These are phyloP conservation scores for Exophiala dermatitidis DNA, from an alignment of 2,329 filamentous ascomycete genomes.

Conservation along the genomic window DNA sequence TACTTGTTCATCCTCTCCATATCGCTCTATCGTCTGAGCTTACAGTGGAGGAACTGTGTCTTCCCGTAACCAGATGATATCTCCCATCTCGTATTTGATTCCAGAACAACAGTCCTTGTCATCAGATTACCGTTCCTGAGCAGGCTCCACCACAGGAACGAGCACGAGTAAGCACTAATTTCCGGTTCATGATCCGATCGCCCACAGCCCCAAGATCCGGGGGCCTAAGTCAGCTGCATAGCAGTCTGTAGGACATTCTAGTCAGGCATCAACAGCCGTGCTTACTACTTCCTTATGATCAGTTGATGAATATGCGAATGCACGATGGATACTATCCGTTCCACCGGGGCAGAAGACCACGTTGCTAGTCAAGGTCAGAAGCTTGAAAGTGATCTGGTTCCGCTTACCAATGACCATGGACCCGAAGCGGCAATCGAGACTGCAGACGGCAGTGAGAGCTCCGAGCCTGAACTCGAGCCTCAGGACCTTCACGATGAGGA, in stretches of 20 bases:
- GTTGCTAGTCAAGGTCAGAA: conserved; percentile 10
- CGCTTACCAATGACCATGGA: conserved; percentile 4
- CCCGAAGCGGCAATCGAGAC: conserved; percentile 2
- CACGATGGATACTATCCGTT: conserved; percentile 15
- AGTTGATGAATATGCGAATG: conserved; percentile 10
- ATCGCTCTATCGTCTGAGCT: too few relatives aligned
- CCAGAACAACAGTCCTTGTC: too few relatives aligned
- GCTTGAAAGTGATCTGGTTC: neutral
- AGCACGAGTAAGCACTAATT: conserved; percentile 7
- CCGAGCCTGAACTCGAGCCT: conserved; percentile 4
- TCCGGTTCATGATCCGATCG: conserved; percentile 2
- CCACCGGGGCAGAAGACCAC: conserved; percentile 12
- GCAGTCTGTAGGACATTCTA: too few relatives aligned
- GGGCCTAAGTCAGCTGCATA: neutral
- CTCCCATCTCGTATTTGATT: too few relatives aligned
- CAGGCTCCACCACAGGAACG: neutral
- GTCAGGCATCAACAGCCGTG: too few relatives aligned
- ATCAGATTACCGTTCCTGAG: neutral
- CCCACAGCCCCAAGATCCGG: conserved; percentile 1
- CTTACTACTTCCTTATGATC: neutral
- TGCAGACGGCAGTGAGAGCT: neutral
- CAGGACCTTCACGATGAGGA: conserved; percentile 25
- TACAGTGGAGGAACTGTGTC: too few relatives aligned
- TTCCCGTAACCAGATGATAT: too few relatives aligned
- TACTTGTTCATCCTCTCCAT: too few relatives aligned